These are phyloP conservation scores for Teratosphaeria destructans DNA, from an alignment of 2,329 filamentous ascomycete genomes.

Conservation along the genomic window DNA sequence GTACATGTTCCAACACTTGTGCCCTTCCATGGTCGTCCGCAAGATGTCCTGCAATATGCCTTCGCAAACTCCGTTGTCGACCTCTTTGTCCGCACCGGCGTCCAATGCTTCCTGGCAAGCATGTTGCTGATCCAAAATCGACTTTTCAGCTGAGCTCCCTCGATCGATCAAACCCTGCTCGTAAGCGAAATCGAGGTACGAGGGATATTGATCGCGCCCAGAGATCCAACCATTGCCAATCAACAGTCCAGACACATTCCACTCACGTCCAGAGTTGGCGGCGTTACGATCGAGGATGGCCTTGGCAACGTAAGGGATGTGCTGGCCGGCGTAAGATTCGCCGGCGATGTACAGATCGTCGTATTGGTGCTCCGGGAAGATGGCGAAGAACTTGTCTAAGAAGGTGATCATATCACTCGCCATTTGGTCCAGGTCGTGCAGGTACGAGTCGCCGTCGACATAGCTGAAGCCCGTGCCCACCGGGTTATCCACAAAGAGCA, in stretches of 20 bases:
- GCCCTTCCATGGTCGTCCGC: slow-evolving; percentile 45
- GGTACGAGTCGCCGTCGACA: slow-evolving; percentile 76
- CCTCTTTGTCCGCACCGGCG: slow-evolving; percentile 46
- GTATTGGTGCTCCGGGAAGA: slow-evolving; percentile 84
- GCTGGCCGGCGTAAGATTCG: slow-evolving; percentile 92
- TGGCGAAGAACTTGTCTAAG: slow-evolving; percentile 76
- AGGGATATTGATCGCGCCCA: slow-evolving; percentile 76
- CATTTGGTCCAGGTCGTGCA: slow-evolving; percentile 82
- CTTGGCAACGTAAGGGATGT: slow-evolving; percentile 94
- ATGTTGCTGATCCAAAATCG: slow-evolving; percentile 58
- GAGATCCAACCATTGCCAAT: slow-evolving; percentile 99
- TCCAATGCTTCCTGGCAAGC: slow-evolving; percentile 56
- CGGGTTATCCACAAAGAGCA: slow-evolving; percentile 94
- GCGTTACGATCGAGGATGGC: slow-evolving; percentile 77
- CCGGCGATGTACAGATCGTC: slow-evolving; percentile 93
- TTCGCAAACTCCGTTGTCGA: slow-evolving; percentile 67
- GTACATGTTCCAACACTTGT: slow-evolving; percentile 86
- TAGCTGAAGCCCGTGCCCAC: slow-evolving; percentile 96
- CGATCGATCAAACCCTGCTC: slow-evolving; percentile 61
- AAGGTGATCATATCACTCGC: slow-evolving; percentile 78
- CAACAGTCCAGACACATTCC: slow-evolving; percentile 74
- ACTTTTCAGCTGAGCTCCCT: slow-evolving; percentile 54
- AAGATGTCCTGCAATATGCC: slow-evolving; percentile 64
- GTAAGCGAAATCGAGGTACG: slow-evolving; percentile 75
- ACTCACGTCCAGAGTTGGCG: slow-evolving; percentile 38